Conservation (phyloP, 208 protist species). For the Trypanosoma avium region DNA sequence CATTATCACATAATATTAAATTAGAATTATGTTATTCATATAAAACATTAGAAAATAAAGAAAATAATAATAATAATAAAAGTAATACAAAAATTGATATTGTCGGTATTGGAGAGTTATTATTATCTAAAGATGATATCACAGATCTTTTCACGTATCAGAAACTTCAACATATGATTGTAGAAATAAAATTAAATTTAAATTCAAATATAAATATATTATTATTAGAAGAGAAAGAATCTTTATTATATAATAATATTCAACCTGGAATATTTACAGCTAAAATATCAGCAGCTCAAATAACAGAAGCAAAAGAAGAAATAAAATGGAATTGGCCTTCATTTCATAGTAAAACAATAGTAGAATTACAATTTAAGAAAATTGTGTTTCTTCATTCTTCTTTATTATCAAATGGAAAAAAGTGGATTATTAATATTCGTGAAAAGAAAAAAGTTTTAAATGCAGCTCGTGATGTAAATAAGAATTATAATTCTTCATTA, state of each 20-base stretch:
- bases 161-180: not conserved
- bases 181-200: no score
- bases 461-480: no score
- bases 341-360: not conserved
- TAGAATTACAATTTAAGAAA: slow-evolving; percentile 13
- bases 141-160: not conserved
- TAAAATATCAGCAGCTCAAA: not conserved
- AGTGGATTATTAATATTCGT: slow-evolving; percentile 15
- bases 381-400: no score
- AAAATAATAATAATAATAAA: not conserved
- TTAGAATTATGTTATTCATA: no score
- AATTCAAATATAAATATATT: no score
- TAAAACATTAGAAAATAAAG: not conserved
- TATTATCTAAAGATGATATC: slow-evolving; percentile 7
- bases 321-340: slow-evolving; percentile 18
- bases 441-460: not conserved
- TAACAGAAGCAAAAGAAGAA: not conserved
- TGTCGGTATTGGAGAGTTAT: slow-evolving; percentile 19
- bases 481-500: no score
- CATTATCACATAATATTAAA: no score
- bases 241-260: not conserved
- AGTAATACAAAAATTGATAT: not conserved
- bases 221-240: no score
- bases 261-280: slow-evolving; percentile 8
- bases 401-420: no score